Evolutionary conservation across 768 basidiomycete genomes (phyloP), one percentile per base, ranked within the genome.

Genomic region (Serendipita vermifera): DNA sequence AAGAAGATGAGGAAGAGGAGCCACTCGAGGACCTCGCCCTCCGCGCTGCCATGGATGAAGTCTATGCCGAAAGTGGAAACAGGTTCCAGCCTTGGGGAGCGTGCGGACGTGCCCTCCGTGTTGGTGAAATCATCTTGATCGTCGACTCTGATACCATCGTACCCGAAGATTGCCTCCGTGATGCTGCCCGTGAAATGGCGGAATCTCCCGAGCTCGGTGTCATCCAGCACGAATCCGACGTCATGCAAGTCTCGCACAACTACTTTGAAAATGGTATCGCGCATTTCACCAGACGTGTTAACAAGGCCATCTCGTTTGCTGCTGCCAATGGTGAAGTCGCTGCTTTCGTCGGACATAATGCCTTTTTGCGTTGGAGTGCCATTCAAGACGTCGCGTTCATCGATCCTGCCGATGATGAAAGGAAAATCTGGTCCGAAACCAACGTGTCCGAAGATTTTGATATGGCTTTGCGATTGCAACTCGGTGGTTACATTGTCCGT

Each of bases 401-500:
- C 40, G 85, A 91, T 63, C 65, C 71, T 3, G 78, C 69, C 3
- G 85, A 86, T 64, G 79, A 76, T 1, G 63, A 77, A 31, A 76
- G 69, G 66, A 87, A 86, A 71, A 79, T 87, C 56, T 90, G 87
- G 87, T 85, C 83, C 0, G 87, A 90, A 69, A 70, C 70, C 29
- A 87, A 87, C 64, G 86, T 85, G 0, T 85, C 83, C 7, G 87
- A 90, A 64, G 87, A 87, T 65, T 87, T 87, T 61, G 84, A 85
- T 63, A 85, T 88, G 79, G 83, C 85, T 0, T 66, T 85, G 24
- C 75, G 83, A 7, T 70, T 87, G 17, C 81, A 71, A 62, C 63
- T 66, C 59, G 67, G 64, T 59, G 64, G 57, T 29, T 39, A 17
- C 20, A 9, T n/a, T 20, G 20, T 43, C 3, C 38, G 40, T 2